These are phyloP conservation scores for Penicillium sp. DNA, from an alignment of 2,329 filamentous ascomycete species.

Conservation along the genomic window DNA sequence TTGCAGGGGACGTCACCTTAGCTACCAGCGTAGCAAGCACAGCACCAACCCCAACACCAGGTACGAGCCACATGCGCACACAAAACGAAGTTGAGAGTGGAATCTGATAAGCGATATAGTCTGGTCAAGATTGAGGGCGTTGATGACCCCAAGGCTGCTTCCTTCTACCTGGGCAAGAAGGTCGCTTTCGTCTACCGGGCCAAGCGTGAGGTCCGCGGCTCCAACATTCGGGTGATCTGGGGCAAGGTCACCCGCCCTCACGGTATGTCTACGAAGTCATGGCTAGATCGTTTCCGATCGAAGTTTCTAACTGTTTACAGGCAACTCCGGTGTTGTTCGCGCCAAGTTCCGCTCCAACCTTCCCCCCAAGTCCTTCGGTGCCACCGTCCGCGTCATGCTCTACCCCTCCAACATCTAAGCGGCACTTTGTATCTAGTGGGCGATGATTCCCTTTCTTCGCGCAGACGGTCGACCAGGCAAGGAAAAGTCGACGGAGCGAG, in stretches of 20 bases:
- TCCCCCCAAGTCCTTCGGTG: constrained; percentile 92
- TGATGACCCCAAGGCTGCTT: constrained; percentile 81
- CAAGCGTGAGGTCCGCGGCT: constrained; percentile 89
- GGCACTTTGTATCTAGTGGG: constrained; percentile 34
- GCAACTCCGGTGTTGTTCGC: constrained; percentile 96
- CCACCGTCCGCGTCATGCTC: constrained; percentile 93
- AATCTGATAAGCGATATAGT: constrained; percentile 44
- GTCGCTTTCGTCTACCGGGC: constrained; percentile 98
- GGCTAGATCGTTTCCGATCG: neutral
- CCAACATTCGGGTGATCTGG: constrained; percentile 99
- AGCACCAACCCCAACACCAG: constrained; percentile 81
- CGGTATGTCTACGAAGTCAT: constrained; percentile 55
- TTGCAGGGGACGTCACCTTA: constrained; percentile 90
- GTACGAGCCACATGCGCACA: constrained; percentile 26
- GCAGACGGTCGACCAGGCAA: constrained; percentile 35
- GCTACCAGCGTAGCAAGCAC: constrained; percentile 94
- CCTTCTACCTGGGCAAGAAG: constrained; percentile 99
- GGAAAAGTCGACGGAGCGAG: constrained; percentile 38
- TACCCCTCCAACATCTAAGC: constrained; percentile 96
- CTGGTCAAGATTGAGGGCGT: constrained; percentile 99
- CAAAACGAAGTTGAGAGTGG: constrained; percentile 10
- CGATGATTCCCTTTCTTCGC: constrained; percentile 33
- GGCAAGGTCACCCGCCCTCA: constrained; percentile 96
- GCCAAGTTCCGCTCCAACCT: constrained; percentile 97
- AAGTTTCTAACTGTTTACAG: constrained; percentile 43